Conservation (phyloP, 148 eudicot species). For the Camellia sinensis region DNA sequence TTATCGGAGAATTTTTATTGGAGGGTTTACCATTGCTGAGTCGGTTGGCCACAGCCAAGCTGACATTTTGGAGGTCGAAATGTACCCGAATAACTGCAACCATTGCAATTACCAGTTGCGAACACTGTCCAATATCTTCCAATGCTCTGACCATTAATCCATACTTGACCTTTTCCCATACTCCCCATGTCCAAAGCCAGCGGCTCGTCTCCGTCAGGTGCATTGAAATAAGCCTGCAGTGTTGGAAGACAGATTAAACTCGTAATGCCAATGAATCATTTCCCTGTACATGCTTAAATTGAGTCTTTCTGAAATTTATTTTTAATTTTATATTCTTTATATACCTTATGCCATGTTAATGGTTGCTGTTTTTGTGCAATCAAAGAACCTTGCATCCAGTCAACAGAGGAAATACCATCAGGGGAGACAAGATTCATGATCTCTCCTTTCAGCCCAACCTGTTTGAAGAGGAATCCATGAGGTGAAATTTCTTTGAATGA, state of each 20-base stretch:
- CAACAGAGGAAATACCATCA: conserved; percentile 50
- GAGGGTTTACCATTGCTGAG: conserved; percentile 78
- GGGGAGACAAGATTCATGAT: conserved; percentile 72
- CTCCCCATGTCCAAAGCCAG: conserved; percentile 87
- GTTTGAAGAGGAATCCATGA: conserved; percentile 15
- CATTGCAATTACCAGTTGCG: conserved; percentile 67
- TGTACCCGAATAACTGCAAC: conserved; percentile 66
- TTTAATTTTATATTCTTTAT: background rate
- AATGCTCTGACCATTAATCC: conserved; percentile 92
- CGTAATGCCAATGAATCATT: background rate
- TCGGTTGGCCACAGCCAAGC: conserved; percentile 79
- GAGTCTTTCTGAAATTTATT: background rate
- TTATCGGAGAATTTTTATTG: no score
- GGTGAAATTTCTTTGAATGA: background rate
- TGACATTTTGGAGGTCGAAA: conserved; percentile 79
- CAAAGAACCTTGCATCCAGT: conserved; percentile 73
- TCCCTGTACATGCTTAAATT: background rate
- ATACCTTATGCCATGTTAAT: conserved; percentile 97
- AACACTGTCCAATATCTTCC: conserved; percentile 83
- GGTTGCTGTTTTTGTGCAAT: conserved; percentile 75
- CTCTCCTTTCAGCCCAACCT: conserved; percentile 95
- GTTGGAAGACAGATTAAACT: conserved; percentile 1
- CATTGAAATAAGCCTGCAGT: conserved; percentile 74
- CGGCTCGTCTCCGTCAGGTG: conserved; percentile 80
- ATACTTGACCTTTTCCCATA: conserved; percentile 95